phyloP scores from a whole-genome alignment of 208 protist species.

The Acanthamoeba healyi region DNA sequence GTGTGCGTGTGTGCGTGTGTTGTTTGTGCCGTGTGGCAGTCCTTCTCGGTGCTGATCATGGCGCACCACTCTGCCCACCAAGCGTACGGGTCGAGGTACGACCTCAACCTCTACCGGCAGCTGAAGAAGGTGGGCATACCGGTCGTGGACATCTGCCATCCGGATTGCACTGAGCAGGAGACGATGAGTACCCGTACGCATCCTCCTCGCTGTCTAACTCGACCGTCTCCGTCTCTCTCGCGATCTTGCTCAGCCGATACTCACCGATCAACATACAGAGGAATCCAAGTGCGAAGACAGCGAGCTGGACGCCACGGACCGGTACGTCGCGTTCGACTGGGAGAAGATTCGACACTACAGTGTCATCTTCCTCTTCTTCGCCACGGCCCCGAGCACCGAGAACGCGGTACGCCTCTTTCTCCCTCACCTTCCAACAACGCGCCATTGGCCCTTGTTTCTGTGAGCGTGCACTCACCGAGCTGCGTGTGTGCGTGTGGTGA shows the following conservation, averaged over 20 bases:
- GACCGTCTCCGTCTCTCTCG: too few species aligned
- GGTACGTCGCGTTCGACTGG: conserved; percentile 17
- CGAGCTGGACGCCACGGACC: conserved; percentile 10
- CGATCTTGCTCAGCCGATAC: neutral
- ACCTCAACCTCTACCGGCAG: conserved; percentile 49
- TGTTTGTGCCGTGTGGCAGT: too few species aligned
- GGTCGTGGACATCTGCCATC: conserved; percentile 40
- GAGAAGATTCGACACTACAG: conserved; percentile 38
- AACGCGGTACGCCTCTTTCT: neutral
- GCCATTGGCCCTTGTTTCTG: neutral
- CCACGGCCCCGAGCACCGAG: conserved; percentile 25
- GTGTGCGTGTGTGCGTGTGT: neutral
- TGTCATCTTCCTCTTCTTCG: conserved; percentile 61
- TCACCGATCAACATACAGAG: neutral
- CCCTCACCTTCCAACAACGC: neutral
- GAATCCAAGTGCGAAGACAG: neutral
- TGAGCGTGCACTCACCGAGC: too few species aligned
- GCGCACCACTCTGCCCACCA: conserved; percentile 39
- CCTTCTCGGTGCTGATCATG: conserved; percentile 27
- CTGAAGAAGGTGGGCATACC: conserved; percentile 50
- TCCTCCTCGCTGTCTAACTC: neutral
- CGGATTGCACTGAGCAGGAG: neutral
- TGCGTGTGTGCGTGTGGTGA: neutral
- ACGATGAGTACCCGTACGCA: neutral
- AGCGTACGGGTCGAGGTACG: conserved; percentile 27